Evolutionary conservation across 495 filamentous ascomycete species (phyloP).

Genomic region (Penicillium roqueforti): DNA sequence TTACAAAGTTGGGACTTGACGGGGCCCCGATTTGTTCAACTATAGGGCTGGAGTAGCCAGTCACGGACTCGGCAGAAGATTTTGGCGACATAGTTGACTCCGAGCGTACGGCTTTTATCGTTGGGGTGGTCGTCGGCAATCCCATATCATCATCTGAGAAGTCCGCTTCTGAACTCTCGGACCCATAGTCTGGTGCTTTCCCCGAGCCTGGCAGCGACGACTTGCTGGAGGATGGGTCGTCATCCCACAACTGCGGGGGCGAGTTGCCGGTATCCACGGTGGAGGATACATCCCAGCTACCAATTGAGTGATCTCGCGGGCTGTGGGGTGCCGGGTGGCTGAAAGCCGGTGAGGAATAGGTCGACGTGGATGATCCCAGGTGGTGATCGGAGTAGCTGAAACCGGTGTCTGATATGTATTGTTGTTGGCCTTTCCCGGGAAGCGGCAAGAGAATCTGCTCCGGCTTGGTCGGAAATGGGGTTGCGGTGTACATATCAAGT

Average conservation of each 20-base stretch:
- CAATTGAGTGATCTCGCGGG: constrained; percentile 29
- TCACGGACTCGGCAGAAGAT: constrained; percentile 13
- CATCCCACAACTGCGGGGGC: constrained; percentile 43
- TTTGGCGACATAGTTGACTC: constrained; percentile 27
- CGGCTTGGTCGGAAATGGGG: constrained; percentile 51
- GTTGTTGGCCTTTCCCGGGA: constrained; percentile 40
- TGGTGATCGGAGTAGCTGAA: constrained; percentile 23
- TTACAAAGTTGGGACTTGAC: constrained; percentile 45
- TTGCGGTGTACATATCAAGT: constrained; percentile 39
- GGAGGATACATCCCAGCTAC: constrained; percentile 40
- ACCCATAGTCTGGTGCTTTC: constrained; percentile 21
- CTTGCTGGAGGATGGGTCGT: constrained; percentile 42
- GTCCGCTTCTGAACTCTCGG: constrained; percentile 24
- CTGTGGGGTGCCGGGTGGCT: constrained; percentile 30
- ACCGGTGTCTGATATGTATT: constrained; percentile 35
- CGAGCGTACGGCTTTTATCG: constrained; percentile 40
- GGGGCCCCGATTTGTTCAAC: constrained; percentile 40
- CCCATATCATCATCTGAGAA: constrained; percentile 41
- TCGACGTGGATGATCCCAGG: constrained; percentile 19
- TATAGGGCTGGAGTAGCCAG: constrained; percentile 41
- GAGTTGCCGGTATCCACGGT: constrained; percentile 40
- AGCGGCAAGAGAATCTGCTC: constrained; percentile 48
- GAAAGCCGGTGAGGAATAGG: constrained; percentile 27
- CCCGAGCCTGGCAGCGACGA: constrained; percentile 38
- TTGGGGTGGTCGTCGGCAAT: constrained; percentile 35